Percentiles rank a stretch among this genome's conserved stretches.
Conservation (phyloP, 257 asterid genomes). For the Capsicum pubescens region DNA sequence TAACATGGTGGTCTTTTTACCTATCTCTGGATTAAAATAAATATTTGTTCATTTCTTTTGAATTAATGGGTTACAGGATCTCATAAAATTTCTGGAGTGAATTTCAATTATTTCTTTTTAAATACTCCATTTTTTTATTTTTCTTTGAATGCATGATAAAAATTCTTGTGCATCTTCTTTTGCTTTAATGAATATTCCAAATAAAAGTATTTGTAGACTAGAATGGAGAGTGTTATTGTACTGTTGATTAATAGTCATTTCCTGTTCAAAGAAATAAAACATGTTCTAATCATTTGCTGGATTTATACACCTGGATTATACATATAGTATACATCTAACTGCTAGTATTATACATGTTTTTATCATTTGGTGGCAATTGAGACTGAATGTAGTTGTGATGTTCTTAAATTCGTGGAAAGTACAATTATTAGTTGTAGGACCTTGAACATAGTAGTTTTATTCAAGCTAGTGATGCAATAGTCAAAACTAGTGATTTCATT, state of each 20-base stretch:
- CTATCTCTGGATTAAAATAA: not conserved
- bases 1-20: not conserved
- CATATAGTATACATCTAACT: too few species aligned
- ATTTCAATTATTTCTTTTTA: not conserved
- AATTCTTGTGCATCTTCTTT: not conserved
- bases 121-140: not conserved
- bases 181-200: not conserved
- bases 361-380: too few species aligned
- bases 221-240: not conserved
- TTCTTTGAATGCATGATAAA: not conserved
- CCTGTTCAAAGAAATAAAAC: not conserved
- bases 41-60: not conserved
- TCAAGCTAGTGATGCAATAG: not conserved
- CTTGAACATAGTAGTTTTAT: not conserved
- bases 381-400: too few species aligned
- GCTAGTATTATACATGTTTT: too few species aligned
- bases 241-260: not conserved
- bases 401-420: not conserved
- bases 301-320: too few species aligned
- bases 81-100: not conserved
- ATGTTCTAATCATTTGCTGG: too few species aligned
- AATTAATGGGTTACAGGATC: not conserved
- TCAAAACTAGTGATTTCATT: conserved; percentile 23
- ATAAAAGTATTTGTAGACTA: not conserved
- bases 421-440: not conserved